Base-by-base conservation (phyloP, 176 grass and related monocot genomes). In the Juncus inflexus region DNA sequence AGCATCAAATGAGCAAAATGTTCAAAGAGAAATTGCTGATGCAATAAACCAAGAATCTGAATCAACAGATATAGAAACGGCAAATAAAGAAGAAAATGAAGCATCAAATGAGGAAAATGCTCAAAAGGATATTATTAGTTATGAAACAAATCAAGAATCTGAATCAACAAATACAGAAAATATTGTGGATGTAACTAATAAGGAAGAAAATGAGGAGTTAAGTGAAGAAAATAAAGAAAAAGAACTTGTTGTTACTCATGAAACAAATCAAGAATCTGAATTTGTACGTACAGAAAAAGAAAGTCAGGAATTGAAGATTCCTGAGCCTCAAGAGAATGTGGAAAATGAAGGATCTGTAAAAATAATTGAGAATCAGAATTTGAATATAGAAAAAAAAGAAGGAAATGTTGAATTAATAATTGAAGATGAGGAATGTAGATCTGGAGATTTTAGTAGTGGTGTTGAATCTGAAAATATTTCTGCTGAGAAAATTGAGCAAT, bases 151-250 rank as follows among this genome's bases (percentile, higher is more conserved):
- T 53, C 28, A 77, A 69, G 63, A 77, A 77, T 15, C 37, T 37
- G 50, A 38, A 15, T 15, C 40, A 19, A 63, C 38, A 7, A 47
- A 56, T 52, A 39, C 62, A 55, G 59, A 42, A 52, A 41, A 75
- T 36, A 12, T 53, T 42, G 38, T 52, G 19, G 19, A 28, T 28
- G 1, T 28, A 28, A 28, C 41, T 40, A 55, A 58, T 70, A 37
- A 73, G 38, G 66, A 62, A 49, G 64, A 50, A 58, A 75, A 72
- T 43, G 74, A 69, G 38, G 62, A 78, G 61, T 35, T 0, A 3
- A n/a, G 9, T 37, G 42, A 73, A 50, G 65, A 78, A 87, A n/a
- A 73, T 14, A n/a, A 52, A 13, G 74, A 49, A 59, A 45, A 60
- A 36, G 52, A 73, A 28, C 19, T 28, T 67, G 37, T 47, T 60